Conservation (phyloP, 495 filamentous ascomycete species). For the Penicillium diatomitis region DNA sequence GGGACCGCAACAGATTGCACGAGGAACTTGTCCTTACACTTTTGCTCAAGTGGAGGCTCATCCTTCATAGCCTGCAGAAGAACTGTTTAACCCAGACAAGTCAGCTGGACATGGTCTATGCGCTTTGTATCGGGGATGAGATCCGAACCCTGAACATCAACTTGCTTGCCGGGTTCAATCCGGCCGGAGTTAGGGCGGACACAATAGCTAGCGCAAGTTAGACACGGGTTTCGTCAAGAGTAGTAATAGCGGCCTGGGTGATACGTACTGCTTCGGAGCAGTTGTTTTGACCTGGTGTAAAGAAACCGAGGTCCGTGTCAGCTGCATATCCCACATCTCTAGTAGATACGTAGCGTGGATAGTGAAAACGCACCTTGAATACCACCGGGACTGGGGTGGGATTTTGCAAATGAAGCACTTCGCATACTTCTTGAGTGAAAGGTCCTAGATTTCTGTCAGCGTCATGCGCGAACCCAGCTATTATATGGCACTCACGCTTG, state of each 20-base stretch:
- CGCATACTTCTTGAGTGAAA: constrained; percentile 83
- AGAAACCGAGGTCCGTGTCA: constrained; percentile 8
- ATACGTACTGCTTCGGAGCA: constrained; percentile 89
- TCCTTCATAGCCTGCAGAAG: constrained; percentile 96
- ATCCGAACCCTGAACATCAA: constrained; percentile 82
- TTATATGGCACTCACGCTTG: constrained; percentile 55
- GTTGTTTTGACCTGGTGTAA: constrained; percentile 86
- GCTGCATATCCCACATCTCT: constrained; percentile 6
- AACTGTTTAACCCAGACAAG: constrained; percentile 42
- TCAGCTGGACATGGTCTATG: neutral
- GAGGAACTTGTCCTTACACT: constrained; percentile 96
- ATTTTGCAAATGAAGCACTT: constrained; percentile 74
- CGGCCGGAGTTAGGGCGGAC: constrained; percentile 95
- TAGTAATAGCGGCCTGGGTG: neutral
- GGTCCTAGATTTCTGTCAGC: constrained; percentile 52
- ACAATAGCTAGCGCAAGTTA: constrained; percentile 64
- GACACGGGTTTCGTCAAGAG: neutral
- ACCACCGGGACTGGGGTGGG: constrained; percentile 69
- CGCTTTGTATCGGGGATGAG: constrained; percentile 1
- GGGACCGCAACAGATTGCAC: constrained; percentile 88
- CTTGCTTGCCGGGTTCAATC: constrained; percentile 76
- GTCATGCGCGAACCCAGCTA: neutral
- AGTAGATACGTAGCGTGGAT: constrained; percentile 4
- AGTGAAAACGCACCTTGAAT: constrained; percentile 68
- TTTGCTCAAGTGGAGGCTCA: constrained; percentile 74